Conservation (phyloP, 2,329 filamentous ascomycete genomes). For the Fonsecaea pugnacius region DNA sequence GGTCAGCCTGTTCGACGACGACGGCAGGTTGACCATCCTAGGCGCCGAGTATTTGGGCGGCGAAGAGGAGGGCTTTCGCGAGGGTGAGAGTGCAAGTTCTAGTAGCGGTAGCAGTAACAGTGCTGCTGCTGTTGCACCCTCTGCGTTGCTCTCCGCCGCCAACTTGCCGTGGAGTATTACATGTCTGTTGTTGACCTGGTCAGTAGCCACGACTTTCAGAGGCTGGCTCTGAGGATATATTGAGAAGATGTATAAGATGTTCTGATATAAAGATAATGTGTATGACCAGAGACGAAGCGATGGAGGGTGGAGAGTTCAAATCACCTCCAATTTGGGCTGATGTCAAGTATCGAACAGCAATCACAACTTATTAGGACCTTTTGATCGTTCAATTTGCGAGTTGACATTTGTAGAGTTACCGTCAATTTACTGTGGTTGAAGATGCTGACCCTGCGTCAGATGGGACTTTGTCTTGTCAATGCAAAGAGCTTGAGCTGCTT, state of each 20-base stretch:
- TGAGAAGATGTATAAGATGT: no score
- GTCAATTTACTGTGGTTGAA: neutral
- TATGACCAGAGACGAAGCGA: no score
- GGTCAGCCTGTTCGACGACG: slow-evolving; percentile 64
- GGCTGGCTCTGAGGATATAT: neutral
- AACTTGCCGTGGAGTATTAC: neutral
- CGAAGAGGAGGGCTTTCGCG: slow-evolving; percentile 66
- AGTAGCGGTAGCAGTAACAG: neutral
- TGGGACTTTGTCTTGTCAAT: neutral
- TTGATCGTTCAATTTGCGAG: neutral
- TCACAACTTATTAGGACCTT: neutral
- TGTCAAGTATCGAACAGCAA: no score
- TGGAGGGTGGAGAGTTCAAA: no score
- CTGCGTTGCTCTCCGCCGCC: neutral
- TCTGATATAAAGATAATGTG: no score
- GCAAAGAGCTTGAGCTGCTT: neutral
- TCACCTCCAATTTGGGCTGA: no score
- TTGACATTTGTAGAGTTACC: neutral
- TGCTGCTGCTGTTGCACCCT: neutral
- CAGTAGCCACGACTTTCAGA: neutral
- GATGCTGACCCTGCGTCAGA: neutral
- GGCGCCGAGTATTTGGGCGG: slow-evolving; percentile 76
- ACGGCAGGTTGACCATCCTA: slow-evolving; percentile 73
- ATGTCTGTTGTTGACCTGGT: neutral
- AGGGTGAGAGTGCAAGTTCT: slow-evolving; percentile 32